These are phyloP conservation scores for Fusarium longipes DNA, from an alignment of 2,329 filamentous ascomycete species.

Conservation along the genomic window DNA sequence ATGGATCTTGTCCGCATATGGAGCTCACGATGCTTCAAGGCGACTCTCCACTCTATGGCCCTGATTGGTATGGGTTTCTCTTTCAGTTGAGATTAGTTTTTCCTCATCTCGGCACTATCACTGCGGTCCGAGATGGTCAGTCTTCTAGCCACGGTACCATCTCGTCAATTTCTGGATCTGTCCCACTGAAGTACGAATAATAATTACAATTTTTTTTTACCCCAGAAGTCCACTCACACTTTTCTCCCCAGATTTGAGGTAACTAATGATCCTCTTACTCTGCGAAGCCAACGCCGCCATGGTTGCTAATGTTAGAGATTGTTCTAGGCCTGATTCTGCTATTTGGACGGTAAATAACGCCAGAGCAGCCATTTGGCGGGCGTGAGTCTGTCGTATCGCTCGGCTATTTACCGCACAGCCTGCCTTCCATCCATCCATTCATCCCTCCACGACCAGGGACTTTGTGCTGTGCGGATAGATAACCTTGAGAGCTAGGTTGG, in stretches of 20 bases:
- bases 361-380: neutral
- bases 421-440: neutral
- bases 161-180: constrained; percentile 15
- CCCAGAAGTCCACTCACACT: constrained; percentile 45
- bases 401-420: constrained; percentile 25
- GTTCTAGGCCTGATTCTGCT: constrained; percentile 14
- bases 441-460: neutral
- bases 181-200: constrained; percentile 23
- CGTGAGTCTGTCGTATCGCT: constrained; percentile 16
- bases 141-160: constrained; percentile 14
- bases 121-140: constrained; percentile 9
- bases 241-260: constrained; percentile 36
- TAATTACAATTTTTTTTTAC: constrained; percentile 29
- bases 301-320: constrained; percentile 13
- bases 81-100: constrained; percentile 33
- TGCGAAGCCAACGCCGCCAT: constrained; percentile 14
- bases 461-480: constrained; percentile 8
- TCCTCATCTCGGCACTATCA: constrained; percentile 28
- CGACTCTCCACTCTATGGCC: constrained; percentile 20
- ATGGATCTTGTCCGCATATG: constrained; percentile 32
- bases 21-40: constrained; percentile 45
- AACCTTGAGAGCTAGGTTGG: constrained; percentile 24
- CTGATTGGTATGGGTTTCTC: constrained; percentile 21
- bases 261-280: constrained; percentile 27
- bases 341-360: constrained; percentile 10